These are phyloP conservation scores for Guadua angustifolia DNA, from an alignment of 176 grass and related monocot genomes.

Conservation along the genomic window DNA sequence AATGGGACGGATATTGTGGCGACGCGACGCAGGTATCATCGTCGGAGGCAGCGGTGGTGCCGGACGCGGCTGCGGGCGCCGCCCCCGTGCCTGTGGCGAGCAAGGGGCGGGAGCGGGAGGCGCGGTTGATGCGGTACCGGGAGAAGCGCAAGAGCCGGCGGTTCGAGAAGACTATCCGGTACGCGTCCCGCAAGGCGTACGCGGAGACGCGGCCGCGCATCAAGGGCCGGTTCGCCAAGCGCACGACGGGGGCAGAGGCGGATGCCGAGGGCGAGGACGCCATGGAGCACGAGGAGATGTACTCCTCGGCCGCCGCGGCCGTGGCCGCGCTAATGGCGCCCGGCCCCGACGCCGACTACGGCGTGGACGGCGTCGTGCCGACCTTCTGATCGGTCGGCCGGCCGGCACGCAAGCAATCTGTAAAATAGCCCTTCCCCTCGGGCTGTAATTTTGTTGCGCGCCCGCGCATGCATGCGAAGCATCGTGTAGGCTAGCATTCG, in stretches of 20 bases:
- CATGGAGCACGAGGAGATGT: no score
- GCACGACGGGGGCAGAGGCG: slow-evolving; percentile 30
- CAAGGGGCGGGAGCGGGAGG: slow-evolving; percentile 63
- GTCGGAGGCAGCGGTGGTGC: slow-evolving; percentile 53
- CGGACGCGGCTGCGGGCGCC: slow-evolving; percentile 37
- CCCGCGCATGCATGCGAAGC: no score
- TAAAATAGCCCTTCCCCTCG: no score
- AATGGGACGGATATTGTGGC: no score
- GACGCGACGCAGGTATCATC: slow-evolving; percentile 45
- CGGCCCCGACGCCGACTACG: no score
- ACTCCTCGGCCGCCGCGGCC: no score
- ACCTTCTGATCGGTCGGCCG: no score
- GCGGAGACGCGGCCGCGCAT: slow-evolving; percentile 79
- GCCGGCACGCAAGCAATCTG: no score
- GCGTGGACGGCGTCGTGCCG: no score
- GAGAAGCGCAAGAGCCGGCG: slow-evolving; percentile 82
- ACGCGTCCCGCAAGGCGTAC: slow-evolving; percentile 85
- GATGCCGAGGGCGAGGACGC: not conserved
- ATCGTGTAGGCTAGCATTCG: no score
- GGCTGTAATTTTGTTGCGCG: no score
- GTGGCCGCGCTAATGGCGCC: no score
- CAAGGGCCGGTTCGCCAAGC: slow-evolving; percentile 83
- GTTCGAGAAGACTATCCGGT: slow-evolving; percentile 91
- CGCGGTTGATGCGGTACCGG: slow-evolving; percentile 82
- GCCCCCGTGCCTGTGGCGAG: slow-evolving; percentile 4